Base-by-base conservation (phyloP, 768 basidiomycete genomes). In the Coprinopsis sp. region DNA sequence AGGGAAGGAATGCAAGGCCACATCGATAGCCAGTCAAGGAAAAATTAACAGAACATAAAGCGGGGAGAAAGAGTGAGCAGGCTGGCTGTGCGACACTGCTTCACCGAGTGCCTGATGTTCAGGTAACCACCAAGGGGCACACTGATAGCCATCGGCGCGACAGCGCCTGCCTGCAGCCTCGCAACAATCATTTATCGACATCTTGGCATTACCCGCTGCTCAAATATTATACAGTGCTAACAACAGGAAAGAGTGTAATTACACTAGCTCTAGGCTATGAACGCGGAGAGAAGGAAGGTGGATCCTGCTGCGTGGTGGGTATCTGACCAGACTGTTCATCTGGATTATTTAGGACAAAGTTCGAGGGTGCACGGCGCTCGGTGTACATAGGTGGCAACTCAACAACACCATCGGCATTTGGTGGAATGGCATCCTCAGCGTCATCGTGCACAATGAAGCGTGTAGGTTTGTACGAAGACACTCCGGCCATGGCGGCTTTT, bases 311-410 rank as follows among this genome's bases (percentile, higher is more conserved):
- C 10, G 6, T 6, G 33, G 33, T 18, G 16, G 21, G 33, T n/a
- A 3, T n/a, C 7, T 5, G 19, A n/a, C 36, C 12, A 28, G 13
- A 23, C 18, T 29, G 21, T 24, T 6, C 21, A 8, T 18, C n/a
- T 14, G 48, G 30, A 18, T 49, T 44, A 23, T 16, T 23, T 19
- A 49, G 27, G 18, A 24, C 44, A 30, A 39, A 47, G 40, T 31
- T 44, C 29, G 36, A 46, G 39, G 63, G 59, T 12, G 55, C 63
- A 16, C 72, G 73, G 28, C 75, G 67, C 50, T 78, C 82, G 21
- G 72, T 72, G 57, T 89, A 89, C 58, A 79, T 79, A 13, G 86
- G 86, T 22, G 87, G 87, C n/a, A 87, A 71, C 63, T 89, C 87
- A 5, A 87, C 72, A 18, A 85, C 64, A 5, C 72, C 84, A 14